Evolutionary conservation across 2,329 filamentous ascomycete species (phyloP).

Genomic region (Metarhizium humberi): DNA sequence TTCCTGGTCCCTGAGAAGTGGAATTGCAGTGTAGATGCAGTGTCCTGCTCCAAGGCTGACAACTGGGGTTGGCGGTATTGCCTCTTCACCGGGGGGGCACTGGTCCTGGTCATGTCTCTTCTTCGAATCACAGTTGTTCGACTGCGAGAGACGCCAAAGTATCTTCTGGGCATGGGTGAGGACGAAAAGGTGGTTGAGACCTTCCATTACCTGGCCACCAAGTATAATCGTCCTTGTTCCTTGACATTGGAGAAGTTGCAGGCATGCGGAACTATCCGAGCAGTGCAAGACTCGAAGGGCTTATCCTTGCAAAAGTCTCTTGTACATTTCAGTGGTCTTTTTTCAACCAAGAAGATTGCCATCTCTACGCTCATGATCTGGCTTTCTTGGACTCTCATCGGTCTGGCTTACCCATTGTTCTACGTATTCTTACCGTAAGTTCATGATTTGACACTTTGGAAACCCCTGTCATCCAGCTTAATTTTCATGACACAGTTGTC

Average conservation of each 20-base stretch:
- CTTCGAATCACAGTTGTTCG: constrained; percentile 36
- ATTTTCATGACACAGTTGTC: neutral
- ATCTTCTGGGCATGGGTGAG: constrained; percentile 34
- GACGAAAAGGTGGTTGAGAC: constrained; percentile 39
- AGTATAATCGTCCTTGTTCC: constrained; percentile 24
- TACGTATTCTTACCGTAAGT: constrained; percentile 60
- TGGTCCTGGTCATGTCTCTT: constrained; percentile 34
- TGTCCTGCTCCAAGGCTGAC: constrained; percentile 34
- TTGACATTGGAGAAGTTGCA: constrained; percentile 36
- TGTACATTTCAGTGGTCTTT: constrained; percentile 56
- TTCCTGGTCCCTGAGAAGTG: constrained; percentile 39
- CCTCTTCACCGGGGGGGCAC: constrained; percentile 33
- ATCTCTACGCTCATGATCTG: constrained; percentile 56
- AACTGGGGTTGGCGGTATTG: constrained; percentile 43
- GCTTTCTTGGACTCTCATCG: constrained; percentile 61
- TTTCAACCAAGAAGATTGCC: constrained; percentile 48
- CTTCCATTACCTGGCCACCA: constrained; percentile 41
- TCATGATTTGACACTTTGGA: neutral
- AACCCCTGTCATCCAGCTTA: neutral
- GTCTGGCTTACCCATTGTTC: constrained; percentile 65
- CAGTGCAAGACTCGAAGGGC: constrained; percentile 23
- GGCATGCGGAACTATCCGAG: constrained; percentile 32
- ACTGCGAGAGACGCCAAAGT: constrained; percentile 40
- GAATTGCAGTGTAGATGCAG: constrained; percentile 26
- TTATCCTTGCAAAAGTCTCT: constrained; percentile 23